A percentile compares a stretch with the other conserved stretches of the same genome.
Conservation (phyloP, 2,329 filamentous ascomycete genomes). For the Epichloe bromicola region DNA sequence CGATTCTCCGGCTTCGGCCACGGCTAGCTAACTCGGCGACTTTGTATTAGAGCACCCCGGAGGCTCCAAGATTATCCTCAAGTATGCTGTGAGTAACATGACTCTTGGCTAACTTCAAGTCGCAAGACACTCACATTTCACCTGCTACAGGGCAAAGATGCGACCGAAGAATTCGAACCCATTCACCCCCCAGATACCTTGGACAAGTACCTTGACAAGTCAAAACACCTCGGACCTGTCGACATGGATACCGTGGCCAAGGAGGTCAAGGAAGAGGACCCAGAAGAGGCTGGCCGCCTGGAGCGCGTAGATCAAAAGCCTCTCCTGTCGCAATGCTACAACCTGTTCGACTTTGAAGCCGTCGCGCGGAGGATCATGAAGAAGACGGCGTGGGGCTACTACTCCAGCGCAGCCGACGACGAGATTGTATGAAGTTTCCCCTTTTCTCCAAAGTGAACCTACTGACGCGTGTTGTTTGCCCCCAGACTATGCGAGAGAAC, state of each 20-base stretch:
- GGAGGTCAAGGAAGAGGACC: slow-evolving; percentile 53
- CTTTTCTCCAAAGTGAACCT: no score
- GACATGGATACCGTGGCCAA: slow-evolving; percentile 75
- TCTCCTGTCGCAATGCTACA: slow-evolving; percentile 76
- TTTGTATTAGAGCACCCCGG: slow-evolving; percentile 68
- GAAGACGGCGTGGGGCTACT: slow-evolving; percentile 94
- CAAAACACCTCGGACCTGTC: slow-evolving; percentile 79
- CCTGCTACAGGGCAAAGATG: slow-evolving; percentile 62
- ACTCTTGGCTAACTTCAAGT: neutral
- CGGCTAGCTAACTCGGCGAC: neutral
- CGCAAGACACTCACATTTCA: neutral
- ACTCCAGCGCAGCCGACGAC: slow-evolving; percentile 67
- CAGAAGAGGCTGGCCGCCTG: slow-evolving; percentile 50
- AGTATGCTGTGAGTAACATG: slow-evolving; percentile 55
- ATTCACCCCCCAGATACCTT: slow-evolving; percentile 83
- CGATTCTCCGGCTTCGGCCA: neutral
- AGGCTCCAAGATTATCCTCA: slow-evolving; percentile 84
- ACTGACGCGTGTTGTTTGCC: no score
- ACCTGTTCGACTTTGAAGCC: slow-evolving; percentile 89
- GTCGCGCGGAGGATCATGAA: slow-evolving; percentile 89
- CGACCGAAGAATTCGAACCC: slow-evolving; percentile 81
- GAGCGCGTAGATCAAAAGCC: slow-evolving; percentile 67
- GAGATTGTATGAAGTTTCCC: slow-evolving; percentile 23
- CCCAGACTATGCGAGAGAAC: slow-evolving; percentile 83
- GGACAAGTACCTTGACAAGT: slow-evolving; percentile 67